Evolutionary conservation across 331 rosid genomes (phyloP).

Genomic region (Dryas integrifolia): DNA sequence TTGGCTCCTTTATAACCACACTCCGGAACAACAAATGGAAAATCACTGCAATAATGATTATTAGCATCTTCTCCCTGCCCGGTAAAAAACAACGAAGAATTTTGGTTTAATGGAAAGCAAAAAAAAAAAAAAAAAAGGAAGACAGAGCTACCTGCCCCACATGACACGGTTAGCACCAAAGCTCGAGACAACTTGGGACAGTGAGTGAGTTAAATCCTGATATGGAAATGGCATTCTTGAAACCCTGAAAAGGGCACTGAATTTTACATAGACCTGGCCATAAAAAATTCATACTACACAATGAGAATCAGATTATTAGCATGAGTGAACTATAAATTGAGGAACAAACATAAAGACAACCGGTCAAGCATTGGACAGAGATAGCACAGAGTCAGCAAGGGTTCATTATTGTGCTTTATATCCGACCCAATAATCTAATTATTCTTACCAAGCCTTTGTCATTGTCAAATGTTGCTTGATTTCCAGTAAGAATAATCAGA

Average conservation of each 20-base stretch:
- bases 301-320: background rate
- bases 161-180: conserved; percentile 79
- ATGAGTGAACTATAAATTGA: background rate
- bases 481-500: background rate
- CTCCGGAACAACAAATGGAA: conserved; percentile 73
- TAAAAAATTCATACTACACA: background rate
- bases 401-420: background rate
- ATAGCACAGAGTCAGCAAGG: background rate
- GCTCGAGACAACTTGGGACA: conserved; percentile 58
- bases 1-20: conserved; percentile 78
- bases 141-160: conserved; percentile 71
- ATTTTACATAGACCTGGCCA: conserved; percentile 71
- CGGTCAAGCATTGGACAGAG: background rate
- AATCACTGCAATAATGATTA: conserved; percentile 55
- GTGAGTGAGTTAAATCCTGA: conserved; percentile 48
- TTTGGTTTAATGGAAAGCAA: background rate
- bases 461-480: background rate
- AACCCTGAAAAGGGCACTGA: conserved; percentile 85
- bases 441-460: background rate
- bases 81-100: background rate
- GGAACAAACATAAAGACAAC: background rate
- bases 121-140: background rate
- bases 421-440: background rate
- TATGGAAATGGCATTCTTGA: conserved; percentile 72
- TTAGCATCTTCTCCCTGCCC: background rate